Evolutionary conservation across 1,284 basidiomycete species (phyloP).

Genomic region (Pterulicium gracile): DNA sequence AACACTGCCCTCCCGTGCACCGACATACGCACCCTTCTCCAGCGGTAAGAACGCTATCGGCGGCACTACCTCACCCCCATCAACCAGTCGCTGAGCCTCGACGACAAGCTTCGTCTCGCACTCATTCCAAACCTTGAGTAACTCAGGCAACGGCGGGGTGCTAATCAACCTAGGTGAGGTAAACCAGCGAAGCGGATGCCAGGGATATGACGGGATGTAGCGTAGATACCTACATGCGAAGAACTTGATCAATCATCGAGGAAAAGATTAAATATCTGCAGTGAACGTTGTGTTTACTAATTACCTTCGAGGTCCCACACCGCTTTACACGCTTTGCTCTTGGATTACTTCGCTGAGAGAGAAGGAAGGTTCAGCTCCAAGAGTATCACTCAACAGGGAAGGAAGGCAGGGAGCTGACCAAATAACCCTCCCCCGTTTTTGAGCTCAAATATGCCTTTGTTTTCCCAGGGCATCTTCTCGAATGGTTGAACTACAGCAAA

Average conservation of each 20-base stretch:
- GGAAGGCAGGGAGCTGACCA: constrained; percentile 24
- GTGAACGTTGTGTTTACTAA: too few species aligned
- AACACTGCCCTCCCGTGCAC: constrained; percentile 34
- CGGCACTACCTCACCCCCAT: constrained; percentile 33
- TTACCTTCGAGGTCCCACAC: constrained; percentile 71
- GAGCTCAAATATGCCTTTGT: constrained; percentile 70
- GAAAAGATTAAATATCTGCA: too few species aligned
- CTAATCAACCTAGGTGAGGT: constrained; percentile 70
- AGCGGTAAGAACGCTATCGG: constrained; percentile 61
- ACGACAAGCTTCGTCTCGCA: constrained; percentile 63
- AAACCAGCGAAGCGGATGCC: constrained; percentile 73
- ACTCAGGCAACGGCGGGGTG: constrained; percentile 63
- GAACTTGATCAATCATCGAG: too few species aligned
- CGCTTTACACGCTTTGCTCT: constrained; percentile 63
- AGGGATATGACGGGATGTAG: constrained; percentile 65
- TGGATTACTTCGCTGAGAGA: constrained; percentile 48
- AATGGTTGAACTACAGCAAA: constrained; percentile 46
- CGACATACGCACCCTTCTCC: constrained; percentile 54
- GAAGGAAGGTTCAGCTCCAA: not conserved
- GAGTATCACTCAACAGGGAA: not conserved
- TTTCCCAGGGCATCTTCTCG: constrained; percentile 75
- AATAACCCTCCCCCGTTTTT: constrained; percentile 71
- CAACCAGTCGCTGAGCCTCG: constrained; percentile 21
- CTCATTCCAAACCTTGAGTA: constrained; percentile 65
- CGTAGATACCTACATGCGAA: constrained; percentile 47